A percentile compares a stretch with the other conserved stretches of the same genome.
Conservation (phyloP, 257 asterid genomes). For the Paulownia fortunei region DNA sequence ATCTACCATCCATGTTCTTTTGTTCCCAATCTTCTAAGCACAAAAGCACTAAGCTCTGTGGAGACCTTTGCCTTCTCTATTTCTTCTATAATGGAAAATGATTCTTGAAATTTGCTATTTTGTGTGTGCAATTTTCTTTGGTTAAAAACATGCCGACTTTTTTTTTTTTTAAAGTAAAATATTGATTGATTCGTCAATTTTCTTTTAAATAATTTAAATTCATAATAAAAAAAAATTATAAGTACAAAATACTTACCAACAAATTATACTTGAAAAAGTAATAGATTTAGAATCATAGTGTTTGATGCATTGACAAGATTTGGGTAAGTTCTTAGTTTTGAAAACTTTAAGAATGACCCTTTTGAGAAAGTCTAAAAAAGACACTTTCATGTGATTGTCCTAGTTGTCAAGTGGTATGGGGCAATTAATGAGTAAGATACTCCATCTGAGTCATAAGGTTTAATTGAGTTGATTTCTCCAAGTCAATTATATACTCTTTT, state of each 20-base stretch:
- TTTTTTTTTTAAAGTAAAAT: too few species aligned
- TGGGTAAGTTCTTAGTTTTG: not conserved
- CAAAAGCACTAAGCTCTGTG: slow-evolving; percentile 7
- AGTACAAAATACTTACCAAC: too few species aligned
- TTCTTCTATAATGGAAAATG: not conserved
- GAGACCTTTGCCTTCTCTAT: not conserved
- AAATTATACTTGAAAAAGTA: too few species aligned
- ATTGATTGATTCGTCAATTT: too few species aligned
- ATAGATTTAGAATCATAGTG: slow-evolving; percentile 17
- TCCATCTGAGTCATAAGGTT: not conserved
- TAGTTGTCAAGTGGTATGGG: too few species aligned
- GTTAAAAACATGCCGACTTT: too few species aligned
- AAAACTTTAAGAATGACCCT: slow-evolving; percentile 11
- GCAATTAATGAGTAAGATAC: not conserved
- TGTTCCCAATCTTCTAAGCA: slow-evolving; percentile 23
- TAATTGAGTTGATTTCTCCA: not conserved
- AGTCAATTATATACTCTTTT: too few species aligned
- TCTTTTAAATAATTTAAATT: too few species aligned
- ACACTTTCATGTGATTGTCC: not conserved
- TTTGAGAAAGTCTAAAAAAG: slow-evolving; percentile 7
- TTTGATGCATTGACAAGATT: slow-evolving; percentile 1
- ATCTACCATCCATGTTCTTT: slow-evolving; percentile 35
- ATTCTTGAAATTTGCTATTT: not conserved
- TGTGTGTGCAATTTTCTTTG: not conserved
- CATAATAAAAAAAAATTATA: too few species aligned